phyloP scores from a whole-genome alignment of 2,329 filamentous ascomycete species.

The Botrytis medusae region DNA sequence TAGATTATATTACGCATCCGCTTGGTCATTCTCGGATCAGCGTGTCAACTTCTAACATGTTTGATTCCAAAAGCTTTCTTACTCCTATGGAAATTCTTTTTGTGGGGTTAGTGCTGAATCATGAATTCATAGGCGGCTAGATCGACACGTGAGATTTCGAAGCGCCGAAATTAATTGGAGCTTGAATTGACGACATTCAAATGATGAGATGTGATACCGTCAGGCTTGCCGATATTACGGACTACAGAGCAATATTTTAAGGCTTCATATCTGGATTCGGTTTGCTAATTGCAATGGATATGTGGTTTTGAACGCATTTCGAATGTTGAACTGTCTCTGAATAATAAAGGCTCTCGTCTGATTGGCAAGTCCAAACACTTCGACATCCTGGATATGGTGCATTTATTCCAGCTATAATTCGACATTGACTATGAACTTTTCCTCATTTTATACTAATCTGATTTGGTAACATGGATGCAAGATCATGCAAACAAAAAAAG shows the following conservation, averaged over 20 bases:
- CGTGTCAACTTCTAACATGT: background rate
- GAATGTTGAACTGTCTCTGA: background rate
- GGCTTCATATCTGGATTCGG: background rate
- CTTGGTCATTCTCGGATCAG: rapidly evolving
- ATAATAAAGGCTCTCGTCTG: background rate
- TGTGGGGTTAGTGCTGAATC: too few relatives aligned
- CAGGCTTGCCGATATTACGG: rapidly evolving
- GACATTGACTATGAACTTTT: background rate
- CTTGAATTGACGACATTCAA: background rate
- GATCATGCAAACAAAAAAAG: background rate
- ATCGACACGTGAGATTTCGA: background rate
- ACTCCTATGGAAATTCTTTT: background rate
- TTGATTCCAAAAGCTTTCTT: background rate
- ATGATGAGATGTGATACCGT: background rate
- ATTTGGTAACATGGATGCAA: background rate
- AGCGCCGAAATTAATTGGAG: background rate
- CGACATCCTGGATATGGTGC: background rate
- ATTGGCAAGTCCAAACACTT: background rate
- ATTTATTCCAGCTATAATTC: background rate
- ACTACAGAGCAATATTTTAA: background rate
- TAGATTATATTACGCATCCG: rapidly evolving
- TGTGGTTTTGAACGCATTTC: rapidly evolving
- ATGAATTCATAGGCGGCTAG: background rate
- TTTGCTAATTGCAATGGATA: background rate
- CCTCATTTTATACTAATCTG: background rate